Evolutionary conservation across 1,284 basidiomycete species (phyloP).

Genomic region (Kwoniella shivajii): DNA sequence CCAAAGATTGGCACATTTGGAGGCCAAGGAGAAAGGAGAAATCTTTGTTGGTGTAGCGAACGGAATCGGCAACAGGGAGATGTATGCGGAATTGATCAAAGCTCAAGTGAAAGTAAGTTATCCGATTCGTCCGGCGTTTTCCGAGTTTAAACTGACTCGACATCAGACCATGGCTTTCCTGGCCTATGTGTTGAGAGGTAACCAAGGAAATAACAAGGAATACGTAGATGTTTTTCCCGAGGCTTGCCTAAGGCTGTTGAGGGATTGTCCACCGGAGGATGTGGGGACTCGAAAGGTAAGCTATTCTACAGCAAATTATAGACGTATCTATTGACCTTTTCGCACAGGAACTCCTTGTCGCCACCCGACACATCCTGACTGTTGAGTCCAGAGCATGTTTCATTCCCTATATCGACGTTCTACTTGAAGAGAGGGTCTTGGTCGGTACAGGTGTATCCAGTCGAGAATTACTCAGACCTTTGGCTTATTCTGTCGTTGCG

Average conservation of each 20-base stretch:
- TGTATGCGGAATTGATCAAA: constrained; percentile 86
- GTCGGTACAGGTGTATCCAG: constrained; percentile 77
- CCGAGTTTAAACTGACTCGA: background rate
- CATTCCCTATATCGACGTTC: constrained; percentile 81
- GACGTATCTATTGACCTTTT: background rate
- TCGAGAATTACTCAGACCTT: constrained; percentile 78
- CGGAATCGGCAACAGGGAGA: constrained; percentile 70
- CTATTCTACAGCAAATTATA: background rate
- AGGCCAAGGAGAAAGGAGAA: constrained; percentile 73
- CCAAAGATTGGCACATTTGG: constrained; percentile 78
- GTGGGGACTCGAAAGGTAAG: constrained; percentile 76
- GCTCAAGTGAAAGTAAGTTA: constrained; percentile 83
- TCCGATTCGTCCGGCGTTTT: background rate
- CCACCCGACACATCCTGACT: constrained; percentile 86
- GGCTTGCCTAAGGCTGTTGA: constrained; percentile 79
- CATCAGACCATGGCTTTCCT: constrained; percentile 85
- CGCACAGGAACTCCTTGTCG: constrained; percentile 87
- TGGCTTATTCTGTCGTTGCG: constrained; percentile 85
- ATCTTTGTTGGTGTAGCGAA: constrained; percentile 84
- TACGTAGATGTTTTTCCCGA: constrained; percentile 82
- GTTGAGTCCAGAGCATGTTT: constrained; percentile 80
- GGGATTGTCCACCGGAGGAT: constrained; percentile 89
- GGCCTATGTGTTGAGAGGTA: constrained; percentile 82
- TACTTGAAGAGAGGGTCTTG: constrained; percentile 89
- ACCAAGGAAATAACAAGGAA: constrained; percentile 66